Evolutionary conservation across 257 asterid genomes (phyloP).

Genomic region (Scutellaria barbata): DNA sequence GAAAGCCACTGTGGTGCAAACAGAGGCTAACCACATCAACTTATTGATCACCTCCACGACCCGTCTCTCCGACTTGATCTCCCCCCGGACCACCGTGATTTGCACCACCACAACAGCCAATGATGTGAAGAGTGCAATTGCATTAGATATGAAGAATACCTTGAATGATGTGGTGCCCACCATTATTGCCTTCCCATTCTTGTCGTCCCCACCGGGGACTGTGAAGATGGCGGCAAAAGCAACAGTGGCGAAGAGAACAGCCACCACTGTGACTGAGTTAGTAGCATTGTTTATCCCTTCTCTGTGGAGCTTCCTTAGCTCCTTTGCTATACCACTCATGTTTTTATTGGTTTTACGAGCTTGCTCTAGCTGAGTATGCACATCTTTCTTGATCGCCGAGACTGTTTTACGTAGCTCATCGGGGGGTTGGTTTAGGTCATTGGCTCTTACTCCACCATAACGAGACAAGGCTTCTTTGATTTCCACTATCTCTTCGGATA

Average conservation of each 20-base stretch:
- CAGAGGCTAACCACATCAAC: constrained; percentile 86
- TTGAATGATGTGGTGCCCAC: constrained; percentile 50
- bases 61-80: constrained; percentile 66
- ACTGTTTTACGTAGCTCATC: constrained; percentile 78
- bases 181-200: constrained; percentile 57
- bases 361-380: constrained; percentile 79
- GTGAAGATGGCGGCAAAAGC: constrained; percentile 85
- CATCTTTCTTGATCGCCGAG: constrained; percentile 71
- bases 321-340: constrained; percentile 73
- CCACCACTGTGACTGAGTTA: constrained; percentile 76
- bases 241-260: constrained; percentile 74
- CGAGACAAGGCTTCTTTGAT: constrained; percentile 63
- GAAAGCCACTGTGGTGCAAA: constrained; percentile 76
- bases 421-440: constrained; percentile 71
- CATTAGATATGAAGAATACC: constrained; percentile 69
- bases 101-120: constrained; percentile 81
- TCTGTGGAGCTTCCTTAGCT: constrained; percentile 71
- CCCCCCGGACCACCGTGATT: constrained; percentile 78
- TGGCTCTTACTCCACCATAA: constrained; percentile 67
- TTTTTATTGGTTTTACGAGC: constrained; percentile 72
- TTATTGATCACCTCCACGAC: constrained; percentile 76
- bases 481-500: constrained; percentile 70
- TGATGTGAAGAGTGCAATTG: constrained; percentile 75
- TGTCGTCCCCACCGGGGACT: constrained; percentile 75
- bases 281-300: constrained; percentile 59